Percentiles rank a stretch among this genome's conserved stretches.
phyloP scores from a whole-genome alignment of 768 basidiomycete species.

The Tremella yokohamensis region DNA sequence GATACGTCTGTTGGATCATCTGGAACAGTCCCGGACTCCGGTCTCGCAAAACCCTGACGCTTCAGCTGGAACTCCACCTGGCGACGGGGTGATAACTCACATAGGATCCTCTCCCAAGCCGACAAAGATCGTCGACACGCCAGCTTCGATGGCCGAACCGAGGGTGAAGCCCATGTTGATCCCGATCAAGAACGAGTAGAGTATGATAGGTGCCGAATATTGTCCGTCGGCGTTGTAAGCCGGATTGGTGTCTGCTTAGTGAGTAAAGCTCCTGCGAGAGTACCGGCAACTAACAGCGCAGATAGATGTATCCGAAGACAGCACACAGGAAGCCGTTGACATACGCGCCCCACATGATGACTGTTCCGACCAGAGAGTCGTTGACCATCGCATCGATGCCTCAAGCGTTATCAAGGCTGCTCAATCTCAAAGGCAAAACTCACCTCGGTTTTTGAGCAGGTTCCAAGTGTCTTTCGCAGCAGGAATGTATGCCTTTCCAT shows the following conservation, averaged over 20 bases:
- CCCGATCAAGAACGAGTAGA: slow-evolving; percentile 79
- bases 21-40: slow-evolving; percentile 69
- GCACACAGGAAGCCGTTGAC: slow-evolving; percentile 68
- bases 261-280: background rate
- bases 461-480: slow-evolving; percentile 83
- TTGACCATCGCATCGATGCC: slow-evolving; percentile 74
- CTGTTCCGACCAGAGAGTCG: slow-evolving; percentile 68
- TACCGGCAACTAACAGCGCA: slow-evolving; percentile 59
- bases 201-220: slow-evolving; percentile 70
- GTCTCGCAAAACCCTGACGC: slow-evolving; percentile 58
- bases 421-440: slow-evolving; percentile 10
- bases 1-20: slow-evolving; percentile 64
- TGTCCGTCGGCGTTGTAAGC: slow-evolving; percentile 69
- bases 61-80: background rate
- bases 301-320: slow-evolving; percentile 72
- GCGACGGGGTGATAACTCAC: slow-evolving; percentile 18
- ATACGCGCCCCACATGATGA: slow-evolving; percentile 57
- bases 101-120: slow-evolving; percentile 80
- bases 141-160: slow-evolving; percentile 59
- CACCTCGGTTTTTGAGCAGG: slow-evolving; percentile 67
- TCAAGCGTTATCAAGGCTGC: slow-evolving; percentile 11
- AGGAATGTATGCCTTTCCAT: slow-evolving; percentile 74
- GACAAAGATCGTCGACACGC: slow-evolving; percentile 86
- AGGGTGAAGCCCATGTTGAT: slow-evolving; percentile 53
- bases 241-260: slow-evolving; percentile 63